Base-by-base conservation (phyloP, 441 rosid genomes). In the Theobroma grandiflorum region DNA sequence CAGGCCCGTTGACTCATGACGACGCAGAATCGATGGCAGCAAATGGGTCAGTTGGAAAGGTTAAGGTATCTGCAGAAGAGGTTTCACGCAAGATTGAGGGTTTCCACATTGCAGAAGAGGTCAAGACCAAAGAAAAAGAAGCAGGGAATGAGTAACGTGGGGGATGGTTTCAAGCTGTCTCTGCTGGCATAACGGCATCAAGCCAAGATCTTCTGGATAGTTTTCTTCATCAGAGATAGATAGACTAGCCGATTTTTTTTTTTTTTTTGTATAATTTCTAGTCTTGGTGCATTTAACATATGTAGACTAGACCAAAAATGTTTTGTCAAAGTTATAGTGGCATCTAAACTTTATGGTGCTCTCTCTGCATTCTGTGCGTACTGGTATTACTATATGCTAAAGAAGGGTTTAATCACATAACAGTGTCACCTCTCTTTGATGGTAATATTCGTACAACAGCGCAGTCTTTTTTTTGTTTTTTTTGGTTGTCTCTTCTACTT, bases 81-180 rank as follows among this genome's bases (percentile, higher is more conserved):
- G 87, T 96, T 52, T 79, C 89, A 31, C 86, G 81, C 43, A 93
- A 92, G 87, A 81, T 93, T 15, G 94, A 93, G 80, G 92, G 90
- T 66, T 84, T 96, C 38, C 91, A 88, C 42, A 79, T 93, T 42
- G 82, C 49, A 37, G 76, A 72, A 53, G 76, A 53, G 64, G 49
- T 64, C 35, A 72, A 72, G 76, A 72, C 64, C n/a, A 72, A 55
- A 11, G 49, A 73, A 33, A 57, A 73, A 73, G 76, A 73, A 38
- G 38, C 84, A 85, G 87, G 79, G 95, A 91, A 85, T 88, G 89
- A 61, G 88, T 87, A 78, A 63, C 78, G 57, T 65, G 72, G 14
- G 89, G 87, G 75, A 87, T 82, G 77, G 87, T 72, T 35, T 11
- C 37, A 16, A 38, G 64, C 37, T 52, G 18, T 38, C n/a, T 55